phyloP scores from a whole-genome alignment of 2,329 filamentous ascomycete species.

The Aureobasidium sp. region DNA sequence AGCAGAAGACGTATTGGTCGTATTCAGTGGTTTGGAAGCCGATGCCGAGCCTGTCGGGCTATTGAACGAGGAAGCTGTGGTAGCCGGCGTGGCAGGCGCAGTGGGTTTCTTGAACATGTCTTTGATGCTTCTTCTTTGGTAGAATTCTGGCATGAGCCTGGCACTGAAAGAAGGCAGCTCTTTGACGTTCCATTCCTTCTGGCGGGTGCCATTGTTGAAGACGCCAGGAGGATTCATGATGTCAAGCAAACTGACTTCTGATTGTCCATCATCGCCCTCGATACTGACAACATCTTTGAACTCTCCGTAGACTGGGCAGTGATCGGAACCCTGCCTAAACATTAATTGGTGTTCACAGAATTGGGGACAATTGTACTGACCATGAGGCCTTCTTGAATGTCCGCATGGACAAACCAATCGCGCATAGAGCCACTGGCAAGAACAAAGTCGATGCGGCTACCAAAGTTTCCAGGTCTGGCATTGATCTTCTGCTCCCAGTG shows the following conservation, averaged over 20 bases:
- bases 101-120: constrained; percentile 73
- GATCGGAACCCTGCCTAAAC: constrained; percentile 66
- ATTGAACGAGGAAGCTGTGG: not conserved
- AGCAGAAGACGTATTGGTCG: not conserved
- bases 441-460: constrained; percentile 88
- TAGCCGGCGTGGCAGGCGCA: not conserved
- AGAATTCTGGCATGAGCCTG: constrained; percentile 79
- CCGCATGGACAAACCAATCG: constrained; percentile 68
- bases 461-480: constrained; percentile 89
- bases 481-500: constrained; percentile 96
- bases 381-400: constrained; percentile 89
- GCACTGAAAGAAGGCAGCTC: constrained; percentile 69
- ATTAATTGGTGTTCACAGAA: not conserved
- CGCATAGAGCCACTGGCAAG: constrained; percentile 74
- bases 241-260: constrained; percentile 54
- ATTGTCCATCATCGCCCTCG: constrained; percentile 33
- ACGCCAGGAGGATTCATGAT: constrained; percentile 70
- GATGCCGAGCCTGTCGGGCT: not conserved
- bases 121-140: constrained; percentile 74
- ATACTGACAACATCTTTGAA: constrained; percentile 55
- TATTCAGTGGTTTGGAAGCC: not conserved
- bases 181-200: constrained; percentile 59
- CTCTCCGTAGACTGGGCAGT: constrained; percentile 83
- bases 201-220: constrained; percentile 60
- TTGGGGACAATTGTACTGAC: constrained; percentile 27